Evolutionary conservation across 164 flowering plant genomes (phyloP), one percentile per base, ranked within the genome.

Genomic region (Kingdonia uniflora): DNA sequence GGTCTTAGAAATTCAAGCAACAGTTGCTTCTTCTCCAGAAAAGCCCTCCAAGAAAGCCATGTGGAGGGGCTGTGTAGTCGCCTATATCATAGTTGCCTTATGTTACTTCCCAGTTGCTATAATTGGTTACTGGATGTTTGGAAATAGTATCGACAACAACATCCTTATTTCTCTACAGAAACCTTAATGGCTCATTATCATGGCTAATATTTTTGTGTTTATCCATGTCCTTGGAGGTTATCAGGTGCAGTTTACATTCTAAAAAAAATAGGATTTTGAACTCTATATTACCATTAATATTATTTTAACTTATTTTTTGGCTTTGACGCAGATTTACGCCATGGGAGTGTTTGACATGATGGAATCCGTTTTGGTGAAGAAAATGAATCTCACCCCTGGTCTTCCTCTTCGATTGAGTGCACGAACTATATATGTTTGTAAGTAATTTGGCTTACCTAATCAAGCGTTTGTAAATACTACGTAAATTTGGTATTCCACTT

Each of bases 1-100:
- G 56, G 85, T 73, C 0, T 25, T 81, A 55, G 87, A 81, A 55
- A 81, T 81, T 37, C 87, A 78, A 50, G 84, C 87, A 14, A 73
- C 82, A 8, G 75, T 81, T 40, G 81, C 85, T 47, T 82, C 88
- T 0, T 64, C 81, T 0, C 80, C 78, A 0, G 77, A 76, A 39
- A 74, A 58, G 55, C 85, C 83, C 0, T 77, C 88, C 29, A 77
- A 74, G 61, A 71, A 38, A 20, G 78, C 88, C 1, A 82, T 78
- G 88, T 80, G 85, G 83, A 69, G 46, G 21, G 88, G 85, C 0
- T 76, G 63, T 1, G 13, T 75, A 2, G 55, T 70, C 35, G 77
- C 80, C 26, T 73, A 76, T 37, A 35, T 73, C 1, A 50, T 76
- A n/a, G 75, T 73, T 10, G 80, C 77, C 8, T 13, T 68, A 19